Evolutionary conservation across 768 basidiomycete species (phyloP).

Genomic region (Kwoniella sp.): DNA sequence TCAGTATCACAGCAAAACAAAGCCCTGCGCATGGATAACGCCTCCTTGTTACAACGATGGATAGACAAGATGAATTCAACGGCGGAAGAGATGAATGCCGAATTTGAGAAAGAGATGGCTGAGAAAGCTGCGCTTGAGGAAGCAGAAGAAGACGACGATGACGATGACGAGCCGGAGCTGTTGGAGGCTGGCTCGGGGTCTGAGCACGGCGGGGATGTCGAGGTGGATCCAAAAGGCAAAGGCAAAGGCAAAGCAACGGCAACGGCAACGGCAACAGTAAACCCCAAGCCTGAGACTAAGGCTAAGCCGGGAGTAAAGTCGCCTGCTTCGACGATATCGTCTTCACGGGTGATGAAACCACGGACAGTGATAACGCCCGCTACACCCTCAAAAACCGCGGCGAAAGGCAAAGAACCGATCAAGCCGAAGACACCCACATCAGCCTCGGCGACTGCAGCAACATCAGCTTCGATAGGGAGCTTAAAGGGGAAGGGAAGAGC

Average conservation of each 20-base stretch:
- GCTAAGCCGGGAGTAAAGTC: too few relatives aligned
- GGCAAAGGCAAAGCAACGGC: constrained; percentile 9
- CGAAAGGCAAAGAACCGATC: background rate
- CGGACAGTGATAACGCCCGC: background rate
- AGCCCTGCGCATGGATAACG: constrained; percentile 87
- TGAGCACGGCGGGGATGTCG: background rate
- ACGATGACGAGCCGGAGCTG: background rate
- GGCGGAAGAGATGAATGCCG: constrained; percentile 93
- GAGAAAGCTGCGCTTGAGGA: constrained; percentile 4
- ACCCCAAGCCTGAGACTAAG: too few relatives aligned
- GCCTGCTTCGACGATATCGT: background rate
- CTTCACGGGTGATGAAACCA: background rate
- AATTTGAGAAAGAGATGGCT: constrained; percentile 48
- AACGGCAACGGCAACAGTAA: constrained; percentile 5
- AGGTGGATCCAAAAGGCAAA: constrained; percentile 1
- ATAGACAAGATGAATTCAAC: constrained; percentile 90
- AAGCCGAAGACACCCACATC: constrained; percentile 2
- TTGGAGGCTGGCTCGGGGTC: background rate
- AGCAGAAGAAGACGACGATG: background rate
- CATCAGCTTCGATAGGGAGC: background rate
- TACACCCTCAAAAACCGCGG: background rate
- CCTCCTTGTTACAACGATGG: constrained; percentile 93
- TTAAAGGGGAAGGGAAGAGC: constrained; percentile 16
- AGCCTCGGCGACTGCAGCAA: background rate
- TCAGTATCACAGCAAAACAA: constrained; percentile 86